phyloP scores from a whole-genome alignment of 2,329 filamentous ascomycete species.

The Fusarium agapanthi region DNA sequence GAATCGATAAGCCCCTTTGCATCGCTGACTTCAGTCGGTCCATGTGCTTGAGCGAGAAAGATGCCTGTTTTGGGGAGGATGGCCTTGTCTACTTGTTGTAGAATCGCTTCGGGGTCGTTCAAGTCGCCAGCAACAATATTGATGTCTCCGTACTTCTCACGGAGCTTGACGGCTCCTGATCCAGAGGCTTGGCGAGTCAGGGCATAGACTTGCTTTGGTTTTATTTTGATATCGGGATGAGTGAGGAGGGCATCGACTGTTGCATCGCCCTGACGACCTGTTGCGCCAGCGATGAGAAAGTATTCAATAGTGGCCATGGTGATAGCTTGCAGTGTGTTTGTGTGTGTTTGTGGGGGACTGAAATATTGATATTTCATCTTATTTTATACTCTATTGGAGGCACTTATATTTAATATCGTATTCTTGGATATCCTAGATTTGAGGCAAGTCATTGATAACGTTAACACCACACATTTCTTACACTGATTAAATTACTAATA shows the following conservation, averaged over 20 bases:
- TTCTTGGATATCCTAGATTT: not conserved
- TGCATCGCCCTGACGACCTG: constrained; percentile 45
- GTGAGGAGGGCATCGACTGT: constrained; percentile 39
- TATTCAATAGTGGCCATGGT: constrained; percentile 12
- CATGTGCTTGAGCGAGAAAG: constrained; percentile 42
- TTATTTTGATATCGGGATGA: constrained; percentile 53
- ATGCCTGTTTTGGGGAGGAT: constrained; percentile 25
- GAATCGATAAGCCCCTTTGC: constrained; percentile 63
- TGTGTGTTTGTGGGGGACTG: not conserved
- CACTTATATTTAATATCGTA: not conserved
- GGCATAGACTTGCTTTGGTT: constrained; percentile 50
- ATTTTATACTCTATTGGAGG: not conserved
- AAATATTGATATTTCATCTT: not conserved
- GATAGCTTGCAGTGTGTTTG: too few relatives aligned
- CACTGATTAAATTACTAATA: not conserved
- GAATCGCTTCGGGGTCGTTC: constrained; percentile 57
- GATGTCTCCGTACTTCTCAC: constrained; percentile 52
- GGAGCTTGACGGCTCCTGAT: constrained; percentile 50
- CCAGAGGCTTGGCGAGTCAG: constrained; percentile 60
- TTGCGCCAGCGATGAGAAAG: constrained; percentile 43
- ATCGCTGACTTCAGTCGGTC: constrained; percentile 54
- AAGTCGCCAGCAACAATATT: constrained; percentile 65
- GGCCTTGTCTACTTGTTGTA: constrained; percentile 43
- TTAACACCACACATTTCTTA: not conserved
- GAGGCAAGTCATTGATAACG: not conserved